Percentiles rank a stretch among this genome's conserved stretches.
These are phyloP conservation scores for Xylariales sp. DNA, from an alignment of 2,329 filamentous ascomycete genomes.

Conservation along the genomic window DNA sequence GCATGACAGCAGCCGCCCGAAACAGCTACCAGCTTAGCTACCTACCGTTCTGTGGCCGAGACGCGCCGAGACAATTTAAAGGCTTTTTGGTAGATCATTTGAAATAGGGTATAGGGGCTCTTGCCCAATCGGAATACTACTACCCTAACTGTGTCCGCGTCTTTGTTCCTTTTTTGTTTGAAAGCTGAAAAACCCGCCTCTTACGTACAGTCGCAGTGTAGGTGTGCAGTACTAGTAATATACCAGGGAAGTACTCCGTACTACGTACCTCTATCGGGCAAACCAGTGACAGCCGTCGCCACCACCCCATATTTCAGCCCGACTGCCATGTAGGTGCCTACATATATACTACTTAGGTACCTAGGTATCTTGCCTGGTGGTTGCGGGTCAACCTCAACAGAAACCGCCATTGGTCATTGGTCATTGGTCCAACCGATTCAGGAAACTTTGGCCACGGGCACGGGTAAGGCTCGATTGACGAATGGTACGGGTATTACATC, in stretches of 20 bases:
- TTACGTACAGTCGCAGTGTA: too few relatives aligned
- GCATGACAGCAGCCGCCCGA: not conserved
- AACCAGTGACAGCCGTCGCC: too few relatives aligned
- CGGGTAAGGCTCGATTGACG: too few relatives aligned
- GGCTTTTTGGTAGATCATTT: not conserved
- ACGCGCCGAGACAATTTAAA: constrained; percentile 6
- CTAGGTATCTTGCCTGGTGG: not conserved
- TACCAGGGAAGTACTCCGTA: too few relatives aligned
- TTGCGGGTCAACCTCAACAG: constrained; percentile 2
- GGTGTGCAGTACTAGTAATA: too few relatives aligned
- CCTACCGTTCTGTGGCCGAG: not conserved
- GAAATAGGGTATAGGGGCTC: not conserved
- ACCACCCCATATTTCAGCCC: too few relatives aligned
- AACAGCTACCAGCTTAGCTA: not conserved
- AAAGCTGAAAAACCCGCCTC: not conserved
- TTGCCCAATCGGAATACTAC: too few relatives aligned
- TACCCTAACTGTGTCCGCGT: too few relatives aligned
- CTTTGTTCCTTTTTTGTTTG: not conserved
- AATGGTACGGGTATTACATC: not conserved
- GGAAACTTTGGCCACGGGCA: not conserved
- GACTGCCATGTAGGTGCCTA: too few relatives aligned
- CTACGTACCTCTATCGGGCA: too few relatives aligned
- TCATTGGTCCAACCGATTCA: too few relatives aligned
- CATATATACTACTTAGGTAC: too few relatives aligned
- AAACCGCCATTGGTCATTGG: constrained; percentile 14